phyloP scores from a whole-genome alignment of 2,329 filamentous ascomycete genomes.

The Penicillium sp. region DNA sequence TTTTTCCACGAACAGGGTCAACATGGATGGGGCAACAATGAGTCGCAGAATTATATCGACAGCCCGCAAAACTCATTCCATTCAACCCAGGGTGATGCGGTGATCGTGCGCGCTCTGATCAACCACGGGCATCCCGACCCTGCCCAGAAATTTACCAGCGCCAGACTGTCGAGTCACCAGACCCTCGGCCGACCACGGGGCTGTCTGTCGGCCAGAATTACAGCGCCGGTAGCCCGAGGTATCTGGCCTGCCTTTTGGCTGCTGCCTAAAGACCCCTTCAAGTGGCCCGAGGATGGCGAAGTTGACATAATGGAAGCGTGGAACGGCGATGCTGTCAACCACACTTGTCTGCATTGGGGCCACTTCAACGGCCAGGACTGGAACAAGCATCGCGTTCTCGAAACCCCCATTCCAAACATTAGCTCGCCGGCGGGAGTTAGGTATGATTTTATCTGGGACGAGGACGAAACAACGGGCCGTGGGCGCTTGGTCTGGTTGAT shows the following conservation, averaged over 20 bases:
- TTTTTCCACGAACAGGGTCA: constrained; percentile 25
- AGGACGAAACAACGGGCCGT: constrained; percentile 21
- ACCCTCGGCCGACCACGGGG: constrained; percentile 23
- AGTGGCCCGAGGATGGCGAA: constrained; percentile 27
- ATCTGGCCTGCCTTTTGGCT: constrained; percentile 30
- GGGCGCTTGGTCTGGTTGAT: constrained; percentile 26
- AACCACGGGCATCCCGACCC: constrained; percentile 23
- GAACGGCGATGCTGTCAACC: constrained; percentile 26
- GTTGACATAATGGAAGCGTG: constrained; percentile 27
- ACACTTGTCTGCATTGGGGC: constrained; percentile 27
- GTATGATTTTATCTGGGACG: constrained; percentile 27
- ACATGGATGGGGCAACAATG: constrained; percentile 27
- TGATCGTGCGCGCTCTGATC: constrained; percentile 25
- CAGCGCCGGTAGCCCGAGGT: constrained; percentile 21
- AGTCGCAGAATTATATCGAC: constrained; percentile 25
- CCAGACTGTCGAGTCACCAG: constrained; percentile 24
- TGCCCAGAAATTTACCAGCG: constrained; percentile 25
- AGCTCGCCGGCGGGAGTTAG: constrained; percentile 20
- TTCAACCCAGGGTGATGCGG: constrained; percentile 21
- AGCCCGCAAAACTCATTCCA: constrained; percentile 26
- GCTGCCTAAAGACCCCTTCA: constrained; percentile 29
- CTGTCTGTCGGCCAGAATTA: constrained; percentile 26
- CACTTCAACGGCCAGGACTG: constrained; percentile 26
- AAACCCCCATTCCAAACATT: constrained; percentile 24
- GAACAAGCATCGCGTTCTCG: constrained; percentile 27